phyloP scores from a whole-genome alignment of 73 alveolate genomes.

The Stentor roeselii region DNA sequence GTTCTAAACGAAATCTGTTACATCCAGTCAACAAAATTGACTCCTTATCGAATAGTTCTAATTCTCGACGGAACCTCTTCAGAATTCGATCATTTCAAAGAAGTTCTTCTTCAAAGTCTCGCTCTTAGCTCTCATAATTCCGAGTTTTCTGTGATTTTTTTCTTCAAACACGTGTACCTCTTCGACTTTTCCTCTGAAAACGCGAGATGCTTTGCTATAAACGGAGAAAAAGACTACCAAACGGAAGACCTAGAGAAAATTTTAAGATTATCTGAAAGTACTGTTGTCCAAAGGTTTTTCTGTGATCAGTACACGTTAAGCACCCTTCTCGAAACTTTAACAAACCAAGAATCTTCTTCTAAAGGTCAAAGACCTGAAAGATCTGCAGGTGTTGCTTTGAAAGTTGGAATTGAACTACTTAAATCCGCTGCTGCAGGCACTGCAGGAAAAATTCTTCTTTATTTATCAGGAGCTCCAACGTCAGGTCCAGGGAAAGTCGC shows the following conservation, averaged over 20 bases:
- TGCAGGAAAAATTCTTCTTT: slow-evolving; percentile 12
- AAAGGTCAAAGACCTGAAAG: slow-evolving; percentile 84
- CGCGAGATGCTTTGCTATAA: slow-evolving; percentile 85
- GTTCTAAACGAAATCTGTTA: no score
- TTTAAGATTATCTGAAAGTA: slow-evolving; percentile 43
- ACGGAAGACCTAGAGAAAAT: slow-evolving; percentile 69
- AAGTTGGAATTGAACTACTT: slow-evolving; percentile 80
- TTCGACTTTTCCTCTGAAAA: no score
- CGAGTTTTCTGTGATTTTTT: no score
- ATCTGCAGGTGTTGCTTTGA: slow-evolving; percentile 95
- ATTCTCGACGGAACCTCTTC: no score
- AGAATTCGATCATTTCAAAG: no score
- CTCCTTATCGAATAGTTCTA: no score
- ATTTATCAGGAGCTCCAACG: slow-evolving; percentile 94
- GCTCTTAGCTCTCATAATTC: no score
- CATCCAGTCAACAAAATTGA: no score
- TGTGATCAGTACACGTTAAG: slow-evolving; percentile 92
- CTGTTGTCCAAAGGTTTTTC: slow-evolving; percentile 89
- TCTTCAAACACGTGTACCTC: no score
- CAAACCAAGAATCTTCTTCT: slow-evolving; percentile 96
- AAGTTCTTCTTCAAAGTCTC: no score
- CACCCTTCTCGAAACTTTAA: slow-evolving; percentile 96
- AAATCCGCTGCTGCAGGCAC: not conserved
- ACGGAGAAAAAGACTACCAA: slow-evolving; percentile 86
- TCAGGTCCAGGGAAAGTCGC: slow-evolving; percentile 97